Base-by-base conservation (phyloP, 352 stramenopile genomes). In the Pythium sp. region DNA sequence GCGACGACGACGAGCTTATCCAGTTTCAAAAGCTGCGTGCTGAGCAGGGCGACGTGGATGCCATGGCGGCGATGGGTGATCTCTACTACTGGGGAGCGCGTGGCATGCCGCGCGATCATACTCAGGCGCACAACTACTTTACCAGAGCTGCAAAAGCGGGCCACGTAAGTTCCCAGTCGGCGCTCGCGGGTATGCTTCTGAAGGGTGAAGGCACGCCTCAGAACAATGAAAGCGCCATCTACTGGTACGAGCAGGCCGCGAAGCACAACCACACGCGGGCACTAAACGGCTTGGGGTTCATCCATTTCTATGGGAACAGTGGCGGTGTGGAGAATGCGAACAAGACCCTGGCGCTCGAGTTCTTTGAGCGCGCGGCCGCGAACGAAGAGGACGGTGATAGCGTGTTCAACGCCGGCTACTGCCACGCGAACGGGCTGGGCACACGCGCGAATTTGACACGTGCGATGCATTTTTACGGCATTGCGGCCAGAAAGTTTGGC, bases 351-450 rank as follows among this genome's bases (percentile, higher is more conserved):
- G 92, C 90, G 24, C 79, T 96, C 14, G 74, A 82, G 60, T 89
- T 88, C 49, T 98, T 98, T 74, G 79, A 96, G 62, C 74, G 76
- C 43, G 89, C 91, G n/a, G 89, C 91, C 3, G 68, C 67, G 32
- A 92, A 93, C 32, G 59, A 88, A 58, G 77, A 85, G 51, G 91
- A 97, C 55, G 90, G 85, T 0, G 92, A 98, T 68, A 96, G 88
- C n/a, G 61, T 97, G 2, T 98, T 97, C 62, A 98, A 98, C 62
- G 84, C 91, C 1, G 92, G 86, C 0, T 92, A 94, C 70, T 97
- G 90, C 60, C 70, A 95, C 53, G 80, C 82, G 0, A 60, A 76
- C 5, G 91, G 89, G 3, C 73, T 91, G 12, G 91, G 91, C 1
- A 87, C 86, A 2, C 18, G 38, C 3, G 67, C 69, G 2, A 94